Base-by-base conservation (phyloP, 2,329 filamentous ascomycete species). In the Endocalyx cinctus region DNA sequence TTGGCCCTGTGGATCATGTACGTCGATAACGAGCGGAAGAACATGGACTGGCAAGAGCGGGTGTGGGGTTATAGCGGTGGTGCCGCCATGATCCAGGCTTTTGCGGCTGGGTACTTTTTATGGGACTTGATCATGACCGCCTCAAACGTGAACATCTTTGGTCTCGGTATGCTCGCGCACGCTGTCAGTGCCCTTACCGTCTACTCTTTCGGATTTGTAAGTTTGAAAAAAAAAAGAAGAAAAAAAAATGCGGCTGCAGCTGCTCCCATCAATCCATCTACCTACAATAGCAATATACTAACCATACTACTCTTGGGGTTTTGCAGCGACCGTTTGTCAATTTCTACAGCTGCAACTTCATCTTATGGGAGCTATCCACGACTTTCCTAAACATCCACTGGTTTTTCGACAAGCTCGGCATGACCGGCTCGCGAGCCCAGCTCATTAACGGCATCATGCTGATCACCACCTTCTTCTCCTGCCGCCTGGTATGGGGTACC, bases 301-400 rank as follows among this genome's bases (percentile, higher is more conserved):
- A 8, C 8, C 20, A 23, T 34, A 47, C 42, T 42, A 33, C 25
- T 31, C 27, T 43, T 27, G 16, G 15, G 22, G 12, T 25, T 16
- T 1, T 8, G 34, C 54, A 92, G 86, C 74, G 84, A 39, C 87
- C 87, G 2, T 89, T 90, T 52, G 72, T 89, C 45, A 89, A 90
- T 66, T 89, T 81, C 66, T 94, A 92, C 60, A 83, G 76, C 36
- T 74, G 75, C 36, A 77, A 78, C 39, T 94, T 94, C 60, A 86
- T 94, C 51, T 79, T 92, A 38, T 94, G 88, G 75, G 87, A 94
- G 60, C 74, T 94, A 25, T 89, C 84, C 17, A 84, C 82, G 5
- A 85, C 86, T 6, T 89, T 92, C 60, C 72, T 92, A 37, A 94
- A 94, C 57, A 75, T 90, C 55, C 87, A 94, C 67, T 94, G 87